Conservation (phyloP, 306 rosid species). For the Aeschynomene evenia region DNA sequence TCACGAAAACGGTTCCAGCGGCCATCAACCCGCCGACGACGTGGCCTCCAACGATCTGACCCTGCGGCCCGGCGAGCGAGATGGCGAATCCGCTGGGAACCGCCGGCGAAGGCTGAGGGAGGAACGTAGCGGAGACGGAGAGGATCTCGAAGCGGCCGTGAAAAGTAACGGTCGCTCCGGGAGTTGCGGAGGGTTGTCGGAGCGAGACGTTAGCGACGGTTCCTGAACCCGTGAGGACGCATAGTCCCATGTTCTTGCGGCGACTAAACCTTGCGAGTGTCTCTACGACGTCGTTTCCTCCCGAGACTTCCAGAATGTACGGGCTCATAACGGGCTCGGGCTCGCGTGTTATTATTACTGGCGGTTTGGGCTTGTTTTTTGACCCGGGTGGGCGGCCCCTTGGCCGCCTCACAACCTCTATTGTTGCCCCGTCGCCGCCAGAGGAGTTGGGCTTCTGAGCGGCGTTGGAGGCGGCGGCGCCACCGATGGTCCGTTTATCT, state of each 20-base stretch:
- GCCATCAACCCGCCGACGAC: conserved; percentile 64
- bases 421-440: conserved; percentile 71
- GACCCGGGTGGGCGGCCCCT: conserved; percentile 96
- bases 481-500: conserved; percentile 40
- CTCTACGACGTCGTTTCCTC: conserved; percentile 81
- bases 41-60: conserved; percentile 90
- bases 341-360: conserved; percentile 63
- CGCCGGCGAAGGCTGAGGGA: conserved; percentile 38
- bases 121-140: conserved; percentile 74
- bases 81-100: conserved; percentile 65
- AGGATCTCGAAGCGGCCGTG: conserved; percentile 92
- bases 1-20: conserved; percentile 70
- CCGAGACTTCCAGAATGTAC: conserved; percentile 74
- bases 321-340: conserved; percentile 86
- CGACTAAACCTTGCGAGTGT: conserved; percentile 67
- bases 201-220: conserved; percentile 76
- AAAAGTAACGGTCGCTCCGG: conserved; percentile 76
- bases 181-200: conserved; percentile 76
- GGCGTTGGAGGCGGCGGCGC: not conserved
- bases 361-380: conserved; percentile 79
- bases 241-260: conserved; percentile 65
- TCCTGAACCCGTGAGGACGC: conserved; percentile 73
- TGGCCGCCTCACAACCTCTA: conserved; percentile 74
- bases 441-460: conserved; percentile 31
- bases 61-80: conserved; percentile 89